Evolutionary conservation across 331 rosid genomes (phyloP), one percentile per base, ranked within the genome.

Genomic region (Quercus lobata): DNA sequence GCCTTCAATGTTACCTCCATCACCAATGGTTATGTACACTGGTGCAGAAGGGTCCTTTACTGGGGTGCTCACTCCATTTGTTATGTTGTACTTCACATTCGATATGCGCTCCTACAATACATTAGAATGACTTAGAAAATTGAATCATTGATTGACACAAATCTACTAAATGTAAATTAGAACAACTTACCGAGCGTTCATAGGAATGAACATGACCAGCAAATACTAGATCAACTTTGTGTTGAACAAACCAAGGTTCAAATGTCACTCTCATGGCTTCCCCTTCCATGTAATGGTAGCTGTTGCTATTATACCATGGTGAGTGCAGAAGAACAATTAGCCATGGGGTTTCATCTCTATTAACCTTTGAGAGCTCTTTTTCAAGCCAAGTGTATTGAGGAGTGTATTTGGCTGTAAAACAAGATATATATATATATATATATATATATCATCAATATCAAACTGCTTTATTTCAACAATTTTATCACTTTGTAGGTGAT

Each of bases 131-230:
- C 17, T 12, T 49, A 49, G 53, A 49, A 49, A 49, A 49, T 14
- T 49, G 54, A 49, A 49, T 49, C 17, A 11, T 49, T 49, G 54
- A 49, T 49, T 49, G 15, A 49, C 17, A 12, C 15, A 49, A 49
- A 49, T 49, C 15, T 49, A 10, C 54, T 12, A 1, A 49, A 49
- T 49, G 54, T 49, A 41, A 41, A 41, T 49, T 49, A 49, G 54
- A 49, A 49, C 25, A 19, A 29, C 88, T 85, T 72, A 85, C 88
- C 46, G 81, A 76, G 57, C 88, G 80, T 80, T 85, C 88, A 71
- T 85, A 85, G 52, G 85, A 77, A 55, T 85, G 88, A 63, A 84
- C 88, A 71, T 84, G 85, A 62, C 88, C 88, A 41, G 88, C 74
- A 76, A 84, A 81, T 11, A 85, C 88, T 18, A 75, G 72, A 73